Base-by-base conservation (phyloP, 1,139 yeast species). In the Nakaseomyces bracarensis region DNA sequence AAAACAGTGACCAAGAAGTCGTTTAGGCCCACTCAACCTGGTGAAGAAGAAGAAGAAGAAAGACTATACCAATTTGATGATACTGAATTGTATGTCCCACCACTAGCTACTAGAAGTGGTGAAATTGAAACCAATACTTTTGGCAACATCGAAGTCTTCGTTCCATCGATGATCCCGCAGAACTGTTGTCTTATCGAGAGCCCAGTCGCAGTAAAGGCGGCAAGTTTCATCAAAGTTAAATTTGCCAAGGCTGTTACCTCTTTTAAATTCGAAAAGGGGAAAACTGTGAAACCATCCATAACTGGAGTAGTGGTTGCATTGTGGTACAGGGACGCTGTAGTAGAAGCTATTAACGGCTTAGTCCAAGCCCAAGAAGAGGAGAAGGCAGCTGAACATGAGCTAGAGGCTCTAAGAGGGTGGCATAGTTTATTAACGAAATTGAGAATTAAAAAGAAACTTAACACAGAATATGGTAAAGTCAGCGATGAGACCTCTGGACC, bases 161-260 rank as follows among this genome's bases (percentile, higher is more conserved):
- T 72, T 0, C 74, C 80, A 0, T 69, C 77, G 34, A 89, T 89
- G 97, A 64, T 89, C 2, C 98, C 99, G 0, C 71, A 67, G 21
- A 89, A 91, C 18, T 94, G 85, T 1, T 72, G 66, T n/a, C 74
- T 85, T 44, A 63, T 86, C 8, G 65, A 73, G 2, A 67, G 74
- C 48, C 72, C 72, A 25, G 61, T 71, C 46, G 75, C 83, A 0
- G 77, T 74, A 36, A 69, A 69, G 42, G 96, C 97, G 0, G 95
- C 95, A 0, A 72, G 70, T 43, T 57, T 79, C 1, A 53, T 89
- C 18, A 78, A 74, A 0, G 70, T 91, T 5, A 95, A 86, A 54
- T 87, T 72, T 64, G 97, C 96, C 0, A 78, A 76, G 39, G 97
- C 96, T 0, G 86, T 89, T 3, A 79, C 81, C 3, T 87, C 93